Conservation (phyloP, 192 early-diverging fungal species). For the Backusella sp. region DNA sequence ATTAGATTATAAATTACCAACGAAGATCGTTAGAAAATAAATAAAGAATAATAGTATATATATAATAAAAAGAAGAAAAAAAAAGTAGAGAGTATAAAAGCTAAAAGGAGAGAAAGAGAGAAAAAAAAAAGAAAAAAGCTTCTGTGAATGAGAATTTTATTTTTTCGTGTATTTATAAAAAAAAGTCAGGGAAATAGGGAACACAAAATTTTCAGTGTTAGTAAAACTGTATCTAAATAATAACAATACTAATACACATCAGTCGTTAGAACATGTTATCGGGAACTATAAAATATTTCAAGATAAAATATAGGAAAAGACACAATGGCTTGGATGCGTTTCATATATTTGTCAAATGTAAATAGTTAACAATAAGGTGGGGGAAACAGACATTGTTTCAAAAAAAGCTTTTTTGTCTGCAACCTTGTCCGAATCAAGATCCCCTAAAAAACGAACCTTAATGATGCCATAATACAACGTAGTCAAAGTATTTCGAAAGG, state of each 20-base stretch:
- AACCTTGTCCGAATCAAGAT: constrained; percentile 14
- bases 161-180: constrained; percentile 9
- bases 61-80: neutral
- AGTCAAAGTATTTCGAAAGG: neutral
- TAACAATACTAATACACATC: constrained; percentile 8
- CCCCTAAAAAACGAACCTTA: neutral
- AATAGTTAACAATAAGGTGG: neutral
- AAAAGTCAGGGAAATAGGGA: constrained; percentile 2
- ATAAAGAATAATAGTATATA: constrained; percentile 2
- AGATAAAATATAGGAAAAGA: constrained; percentile 5
- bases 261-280: neutral
- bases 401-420: constrained; percentile 13
- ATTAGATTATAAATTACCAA: constrained; percentile 6
- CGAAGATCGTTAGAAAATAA: neutral
- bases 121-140: neutral
- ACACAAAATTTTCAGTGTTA: constrained; percentile 4
- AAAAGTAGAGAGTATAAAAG: constrained; percentile 7
- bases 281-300: neutral
- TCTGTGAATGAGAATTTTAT: constrained; percentile 9
- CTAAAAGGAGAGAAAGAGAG: neutral
- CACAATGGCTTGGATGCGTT: neutral
- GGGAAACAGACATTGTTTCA: constrained; percentile 6
- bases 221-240: neutral
- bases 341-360: neutral
- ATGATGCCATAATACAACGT: neutral